phyloP scores from a whole-genome alignment of 768 basidiomycete species.

The Multifurca ochricompacta region DNA sequence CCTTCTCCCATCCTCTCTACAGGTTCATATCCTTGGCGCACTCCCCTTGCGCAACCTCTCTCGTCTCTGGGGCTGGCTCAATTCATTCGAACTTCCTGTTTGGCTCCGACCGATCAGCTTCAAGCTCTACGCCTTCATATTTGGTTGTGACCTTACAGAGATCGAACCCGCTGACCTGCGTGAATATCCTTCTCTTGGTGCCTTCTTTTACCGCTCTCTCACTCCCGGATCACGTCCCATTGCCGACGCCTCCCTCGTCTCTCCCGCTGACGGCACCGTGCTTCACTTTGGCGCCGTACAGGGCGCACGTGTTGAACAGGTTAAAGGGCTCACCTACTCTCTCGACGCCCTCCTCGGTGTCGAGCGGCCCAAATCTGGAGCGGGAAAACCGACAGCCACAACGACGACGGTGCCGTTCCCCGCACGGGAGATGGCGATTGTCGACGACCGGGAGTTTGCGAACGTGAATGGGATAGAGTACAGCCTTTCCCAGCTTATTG shows the following conservation, averaged over 20 bases:
- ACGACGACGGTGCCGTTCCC: conserved; percentile 33
- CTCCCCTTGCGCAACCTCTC: conserved; percentile 92
- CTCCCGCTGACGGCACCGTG: conserved; percentile 89
- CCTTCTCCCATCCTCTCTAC: neutral
- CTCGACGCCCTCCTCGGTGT: conserved; percentile 88
- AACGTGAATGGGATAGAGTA: conserved; percentile 97
- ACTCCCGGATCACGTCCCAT: conserved; percentile 79
- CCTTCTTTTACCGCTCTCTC: conserved; percentile 89
- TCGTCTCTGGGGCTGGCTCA: conserved; percentile 95
- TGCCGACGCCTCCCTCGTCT: conserved; percentile 50
- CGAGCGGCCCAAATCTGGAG: conserved; percentile 40
- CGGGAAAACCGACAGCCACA: conserved; percentile 20
- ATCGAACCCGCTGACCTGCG: conserved; percentile 71
- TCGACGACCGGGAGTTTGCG: conserved; percentile 87
- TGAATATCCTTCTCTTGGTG: conserved; percentile 81
- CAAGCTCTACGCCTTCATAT: conserved; percentile 76
- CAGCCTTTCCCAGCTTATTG: conserved; percentile 84
- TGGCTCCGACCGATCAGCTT: conserved; percentile 94
- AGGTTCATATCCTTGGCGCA: conserved; percentile 97
- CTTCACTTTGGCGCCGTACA: conserved; percentile 86
- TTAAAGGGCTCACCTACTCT: conserved; percentile 97
- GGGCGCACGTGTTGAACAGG: conserved; percentile 80
- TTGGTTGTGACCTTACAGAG: conserved; percentile 92
- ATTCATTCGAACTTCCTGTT: conserved; percentile 85
- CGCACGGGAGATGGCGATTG: conserved; percentile 46